phyloP scores from a whole-genome alignment of 2,329 filamentous ascomycete genomes.

The Trichophyton schoenleinii region DNA sequence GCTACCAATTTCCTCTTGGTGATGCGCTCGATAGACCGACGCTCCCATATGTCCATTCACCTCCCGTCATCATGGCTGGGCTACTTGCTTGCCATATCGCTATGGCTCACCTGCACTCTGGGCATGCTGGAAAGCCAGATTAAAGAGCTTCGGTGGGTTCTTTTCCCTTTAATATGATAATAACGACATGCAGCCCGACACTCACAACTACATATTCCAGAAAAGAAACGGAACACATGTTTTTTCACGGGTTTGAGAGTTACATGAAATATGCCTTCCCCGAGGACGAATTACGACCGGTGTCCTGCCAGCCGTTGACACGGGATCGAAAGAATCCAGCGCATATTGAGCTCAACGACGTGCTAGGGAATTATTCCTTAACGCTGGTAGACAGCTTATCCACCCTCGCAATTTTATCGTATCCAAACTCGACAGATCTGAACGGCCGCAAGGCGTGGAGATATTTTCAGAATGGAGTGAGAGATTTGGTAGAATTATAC shows the following conservation, averaged over 20 bases:
- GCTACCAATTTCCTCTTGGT: conserved; percentile 13
- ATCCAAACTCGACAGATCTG: conserved; percentile 46
- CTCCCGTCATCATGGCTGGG: conserved; percentile 22
- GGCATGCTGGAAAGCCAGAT: conserved; percentile 27
- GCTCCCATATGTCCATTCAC: conserved; percentile 25
- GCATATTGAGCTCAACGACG: conserved; percentile 84
- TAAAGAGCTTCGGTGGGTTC: conserved; percentile 25
- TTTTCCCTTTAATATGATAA: not conserved
- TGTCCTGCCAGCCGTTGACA: conserved; percentile 72
- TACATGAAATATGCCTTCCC: conserved; percentile 92
- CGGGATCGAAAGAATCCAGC: conserved; percentile 68
- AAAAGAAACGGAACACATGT: conserved; percentile 53
- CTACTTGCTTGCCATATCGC: conserved; percentile 22
- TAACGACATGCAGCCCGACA: not conserved
- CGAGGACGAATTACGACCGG: conserved; percentile 82
- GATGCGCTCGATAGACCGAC: conserved; percentile 33
- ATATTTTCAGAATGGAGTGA: conserved; percentile 70
- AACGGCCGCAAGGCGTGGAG: conserved; percentile 50
- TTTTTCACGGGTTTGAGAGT: conserved; percentile 92
- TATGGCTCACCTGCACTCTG: conserved; percentile 25
- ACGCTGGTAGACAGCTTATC: conserved; percentile 92
- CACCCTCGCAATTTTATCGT: conserved; percentile 83
- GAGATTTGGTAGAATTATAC: conserved; percentile 65
- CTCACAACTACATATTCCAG: conserved; percentile 15
- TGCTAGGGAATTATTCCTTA: conserved; percentile 90